Evolutionary conservation across 192 early-diverging fungal species (phyloP).

Genomic region (Rhizoclosmatium globosum): DNA sequence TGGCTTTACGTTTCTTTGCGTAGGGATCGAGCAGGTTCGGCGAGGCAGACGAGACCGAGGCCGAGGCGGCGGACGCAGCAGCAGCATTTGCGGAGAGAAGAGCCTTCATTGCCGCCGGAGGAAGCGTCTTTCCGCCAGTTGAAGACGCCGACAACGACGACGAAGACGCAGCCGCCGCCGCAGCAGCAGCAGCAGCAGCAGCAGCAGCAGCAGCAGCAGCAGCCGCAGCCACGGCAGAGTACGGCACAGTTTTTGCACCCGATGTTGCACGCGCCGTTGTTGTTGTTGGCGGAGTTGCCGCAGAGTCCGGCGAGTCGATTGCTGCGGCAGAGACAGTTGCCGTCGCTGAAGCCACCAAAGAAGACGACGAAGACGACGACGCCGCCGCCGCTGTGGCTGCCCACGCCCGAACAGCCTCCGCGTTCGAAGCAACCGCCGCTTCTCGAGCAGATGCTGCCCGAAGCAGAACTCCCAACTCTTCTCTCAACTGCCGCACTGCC

Average conservation of each 20-base stretch:
- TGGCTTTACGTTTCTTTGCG: background rate
- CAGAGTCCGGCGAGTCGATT: background rate
- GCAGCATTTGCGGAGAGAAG: background rate
- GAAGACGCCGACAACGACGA: background rate
- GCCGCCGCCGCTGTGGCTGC: background rate
- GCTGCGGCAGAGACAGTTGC: background rate
- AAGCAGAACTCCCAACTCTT: background rate
- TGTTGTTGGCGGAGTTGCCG: background rate
- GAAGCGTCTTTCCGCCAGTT: background rate
- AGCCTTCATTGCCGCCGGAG: background rate
- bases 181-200: background rate
- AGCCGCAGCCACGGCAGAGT: background rate
- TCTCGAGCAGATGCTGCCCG: conserved; percentile 1
- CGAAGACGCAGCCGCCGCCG: background rate
- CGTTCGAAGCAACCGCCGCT: background rate
- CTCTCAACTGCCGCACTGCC: conserved; percentile 7
- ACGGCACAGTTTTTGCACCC: too few relatives aligned
- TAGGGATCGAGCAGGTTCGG: background rate
- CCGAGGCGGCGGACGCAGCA: background rate
- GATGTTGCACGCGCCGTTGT: background rate
- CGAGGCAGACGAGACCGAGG: background rate
- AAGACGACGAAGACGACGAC: background rate
- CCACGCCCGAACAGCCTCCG: background rate
- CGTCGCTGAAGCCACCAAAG: background rate
- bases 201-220: background rate